Conservation (phyloP, 768 basidiomycete genomes). For the Boletus huronensis region DNA sequence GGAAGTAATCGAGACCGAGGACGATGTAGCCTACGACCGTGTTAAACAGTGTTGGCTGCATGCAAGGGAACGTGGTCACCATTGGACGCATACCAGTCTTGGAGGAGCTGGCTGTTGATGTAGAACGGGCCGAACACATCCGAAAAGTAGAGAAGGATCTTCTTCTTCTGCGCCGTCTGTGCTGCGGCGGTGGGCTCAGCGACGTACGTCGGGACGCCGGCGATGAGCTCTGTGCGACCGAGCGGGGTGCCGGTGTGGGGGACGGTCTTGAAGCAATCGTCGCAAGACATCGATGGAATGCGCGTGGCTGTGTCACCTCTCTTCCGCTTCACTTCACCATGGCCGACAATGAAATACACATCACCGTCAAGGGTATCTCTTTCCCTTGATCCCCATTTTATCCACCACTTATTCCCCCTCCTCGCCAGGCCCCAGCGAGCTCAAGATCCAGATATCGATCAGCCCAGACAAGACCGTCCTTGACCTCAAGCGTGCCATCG, state of each 20-base stretch:
- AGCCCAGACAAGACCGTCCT: slow-evolving; percentile 77
- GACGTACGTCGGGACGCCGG: slow-evolving; percentile 50
- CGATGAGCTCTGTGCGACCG: slow-evolving; percentile 33
- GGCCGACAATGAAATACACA: slow-evolving; percentile 58
- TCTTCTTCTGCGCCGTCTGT: slow-evolving; percentile 28
- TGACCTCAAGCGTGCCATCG: slow-evolving; percentile 90
- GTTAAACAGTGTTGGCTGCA: not conserved
- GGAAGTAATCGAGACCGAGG: slow-evolving; percentile 61
- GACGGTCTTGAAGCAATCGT: slow-evolving; percentile 52
- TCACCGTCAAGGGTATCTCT: slow-evolving; percentile 63
- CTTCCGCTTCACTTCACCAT: slow-evolving; percentile 41
- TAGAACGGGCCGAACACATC: slow-evolving; percentile 61
- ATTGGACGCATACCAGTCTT: slow-evolving; percentile 60
- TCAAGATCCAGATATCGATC: slow-evolving; percentile 88
- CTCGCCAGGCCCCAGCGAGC: slow-evolving; percentile 73
- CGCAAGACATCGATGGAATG: slow-evolving; percentile 37
- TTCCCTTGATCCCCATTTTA: too few relatives aligned
- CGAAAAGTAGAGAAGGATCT: slow-evolving; percentile 53
- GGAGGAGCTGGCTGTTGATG: slow-evolving; percentile 54
- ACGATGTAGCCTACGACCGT: slow-evolving; percentile 48
- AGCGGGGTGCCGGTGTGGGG: slow-evolving; percentile 49
- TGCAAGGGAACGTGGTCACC: slow-evolving; percentile 34
- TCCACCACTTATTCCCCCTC: not conserved
- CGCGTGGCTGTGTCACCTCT: slow-evolving; percentile 13
- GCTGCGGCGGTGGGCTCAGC: slow-evolving; percentile 38